Base-by-base conservation (phyloP, 1,284 basidiomycete species). In the Butyriboletus appendiculatus region DNA sequence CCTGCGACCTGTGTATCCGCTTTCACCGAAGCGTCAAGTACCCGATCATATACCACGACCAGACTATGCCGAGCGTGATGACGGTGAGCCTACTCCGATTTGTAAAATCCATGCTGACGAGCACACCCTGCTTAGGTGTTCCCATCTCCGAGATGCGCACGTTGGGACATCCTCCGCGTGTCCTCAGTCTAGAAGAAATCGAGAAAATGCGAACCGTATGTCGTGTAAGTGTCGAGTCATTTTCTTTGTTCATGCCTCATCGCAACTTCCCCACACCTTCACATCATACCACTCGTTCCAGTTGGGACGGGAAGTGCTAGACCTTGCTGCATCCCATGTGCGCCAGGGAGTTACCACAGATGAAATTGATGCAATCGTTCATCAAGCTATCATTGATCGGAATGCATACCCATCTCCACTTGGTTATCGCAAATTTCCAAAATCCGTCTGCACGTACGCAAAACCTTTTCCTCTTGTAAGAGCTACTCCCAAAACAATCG, bases 261-360 rank as follows among this genome's bases (percentile, higher is more conserved):
- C 22, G 5, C 37, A 38, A 32, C 26, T 30, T 32, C 14, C 15
- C 5, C 33, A 24, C 30, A 34, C 15, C 26, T 33, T 15, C 44
- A 41, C 20, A 22, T 52, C n/a, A 46, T 58, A 38, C 43, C 56
- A 41, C 48, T 48, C 50, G 33, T 53, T 52, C 15, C 62, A 98
- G 94, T 80, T 98, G 58, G 85, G 83, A 11, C 80, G 97, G 57
- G 94, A 99, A 76, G 88, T 99, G 11, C 81, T 99, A 20, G 95
- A 98, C 72, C 81, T 93, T 55, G 88, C 92, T 16, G 96, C 94
- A 1, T 83, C 94, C 0, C 82, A 87, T 65, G 77, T 98, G 60
- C 81, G 83, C 50, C 93, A 94, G 12, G 97, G 97, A 38, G 83
- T 98, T 50, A 98, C 96, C 2, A 98, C 97, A 1, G 95, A 99